Base-by-base conservation (phyloP, 257 asterid genomes). In the Vinca minor region DNA sequence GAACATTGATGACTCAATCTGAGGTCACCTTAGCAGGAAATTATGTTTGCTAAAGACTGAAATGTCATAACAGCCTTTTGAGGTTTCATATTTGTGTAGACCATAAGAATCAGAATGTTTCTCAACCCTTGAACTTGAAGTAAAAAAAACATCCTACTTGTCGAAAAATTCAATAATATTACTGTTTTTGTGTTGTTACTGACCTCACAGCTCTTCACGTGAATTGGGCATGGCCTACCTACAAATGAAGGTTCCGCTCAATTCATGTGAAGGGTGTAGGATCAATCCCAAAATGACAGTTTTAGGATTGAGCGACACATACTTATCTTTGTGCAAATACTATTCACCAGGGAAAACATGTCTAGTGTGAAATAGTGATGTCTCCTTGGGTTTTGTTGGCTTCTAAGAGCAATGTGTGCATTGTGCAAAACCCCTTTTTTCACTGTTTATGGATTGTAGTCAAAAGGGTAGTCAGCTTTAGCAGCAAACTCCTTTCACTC, bases 391-490 rank as follows among this genome's bases (percentile, higher is more conserved):
- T 42, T 67, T 70, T 70, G 58, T 23, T 34, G n/a, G n/a, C n/a
- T n/a, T n/a, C n/a, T n/a, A n/a, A n/a, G 67, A 71, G 61, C 68
- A 56, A 58, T 66, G 49, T 67, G 17, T 2, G n/a, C n/a, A n/a
- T n/a, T n/a, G 38, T 34, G n/a, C n/a, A n/a, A n/a, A n/a, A 47
- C 31, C n/a, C 35, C 45, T 59, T 45, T 38, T 42, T 20, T 20
- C 72, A 64, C 62, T 68, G 56, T 58, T 38, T 61, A 21, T 10
- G 69, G 47, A 48, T 72, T 62, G 68, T 61, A 70, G 82, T 74
- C 79, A 76, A 73, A 77, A 76, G 68, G 25, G 63, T 67, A 70
- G 71, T 67, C 55, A 66, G 78, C 71, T 71, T 49, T n/a, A n/a
- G n/a, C n/a, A 45, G 71, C 57, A 57, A 69, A 52, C 74, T 65